Conservation (phyloP, 805 yeast species). For the Wickerhamiella azymoides region DNA sequence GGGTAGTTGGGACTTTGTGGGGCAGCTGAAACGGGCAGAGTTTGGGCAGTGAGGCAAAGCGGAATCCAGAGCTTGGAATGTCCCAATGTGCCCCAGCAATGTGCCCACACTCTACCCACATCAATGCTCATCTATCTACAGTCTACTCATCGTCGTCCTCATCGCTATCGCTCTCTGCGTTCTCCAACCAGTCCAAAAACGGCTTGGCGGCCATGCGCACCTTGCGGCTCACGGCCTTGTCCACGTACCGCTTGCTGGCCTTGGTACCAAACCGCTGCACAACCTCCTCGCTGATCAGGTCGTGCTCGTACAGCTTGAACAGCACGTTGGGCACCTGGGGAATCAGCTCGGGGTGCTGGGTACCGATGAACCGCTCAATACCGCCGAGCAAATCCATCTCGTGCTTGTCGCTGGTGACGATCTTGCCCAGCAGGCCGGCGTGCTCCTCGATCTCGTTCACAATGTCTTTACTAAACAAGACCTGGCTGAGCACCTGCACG, state of each 20-base stretch:
- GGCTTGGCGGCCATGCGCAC: slow-evolving; percentile 95
- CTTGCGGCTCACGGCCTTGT: slow-evolving; percentile 82
- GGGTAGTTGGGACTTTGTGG: no score
- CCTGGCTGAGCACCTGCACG: slow-evolving; percentile 84
- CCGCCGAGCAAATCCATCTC: slow-evolving; percentile 93
- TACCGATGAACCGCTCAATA: slow-evolving; percentile 80
- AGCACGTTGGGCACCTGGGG: slow-evolving; percentile 68
- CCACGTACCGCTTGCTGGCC: slow-evolving; percentile 84
- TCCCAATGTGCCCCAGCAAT: no score
- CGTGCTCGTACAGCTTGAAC: slow-evolving; percentile 68
- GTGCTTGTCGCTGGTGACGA: slow-evolving; percentile 42
- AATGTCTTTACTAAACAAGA: slow-evolving; percentile 59
- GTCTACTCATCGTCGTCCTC: slow-evolving; percentile 35
- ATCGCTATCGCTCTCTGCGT: slow-evolving; percentile 75
- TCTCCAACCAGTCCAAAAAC: slow-evolving; percentile 85
- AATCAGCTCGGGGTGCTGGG: slow-evolving; percentile 60
- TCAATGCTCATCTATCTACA: not conserved
- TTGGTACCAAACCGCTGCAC: slow-evolving; percentile 76
- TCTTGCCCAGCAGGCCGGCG: slow-evolving; percentile 67
- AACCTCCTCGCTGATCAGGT: slow-evolving; percentile 71
- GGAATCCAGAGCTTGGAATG: no score
- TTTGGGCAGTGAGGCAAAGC: no score
- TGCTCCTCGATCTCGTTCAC: slow-evolving; percentile 60
- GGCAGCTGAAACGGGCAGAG: no score
- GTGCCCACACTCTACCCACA: no score